Percentiles rank a stretch among this genome's conserved stretches.
Evolutionary conservation across 441 rosid genomes (phyloP).

Genomic region (Dalechampia spathulata): DNA sequence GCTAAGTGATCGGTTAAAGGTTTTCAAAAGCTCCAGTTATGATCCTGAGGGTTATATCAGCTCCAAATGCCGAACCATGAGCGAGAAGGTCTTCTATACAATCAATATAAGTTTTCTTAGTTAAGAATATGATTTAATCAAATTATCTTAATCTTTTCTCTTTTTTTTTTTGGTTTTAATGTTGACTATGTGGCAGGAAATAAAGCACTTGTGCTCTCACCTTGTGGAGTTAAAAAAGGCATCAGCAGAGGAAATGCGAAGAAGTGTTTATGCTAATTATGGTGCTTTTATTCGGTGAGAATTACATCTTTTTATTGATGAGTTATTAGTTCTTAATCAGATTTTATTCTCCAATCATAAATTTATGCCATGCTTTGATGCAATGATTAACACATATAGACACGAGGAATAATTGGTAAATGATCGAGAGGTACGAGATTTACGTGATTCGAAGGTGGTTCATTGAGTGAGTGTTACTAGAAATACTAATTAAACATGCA

Average conservation of each 20-base stretch:
- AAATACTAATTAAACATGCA: background rate
- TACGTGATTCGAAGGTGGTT: too few species aligned
- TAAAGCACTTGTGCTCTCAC: conserved; percentile 54
- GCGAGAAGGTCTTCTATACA: conserved; percentile 55
- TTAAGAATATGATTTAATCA: too few species aligned
- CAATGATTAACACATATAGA: too few species aligned
- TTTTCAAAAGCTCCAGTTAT: conserved; percentile 54
- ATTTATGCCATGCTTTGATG: too few species aligned
- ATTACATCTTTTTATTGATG: too few species aligned
- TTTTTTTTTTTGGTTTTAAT: background rate
- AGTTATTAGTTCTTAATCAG: too few species aligned
- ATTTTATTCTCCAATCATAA: too few species aligned
- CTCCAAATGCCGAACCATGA: conserved; percentile 65
- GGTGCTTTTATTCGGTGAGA: conserved; percentile 75
- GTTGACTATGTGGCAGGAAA: conserved; percentile 43
- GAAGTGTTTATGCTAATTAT: conserved; percentile 87
- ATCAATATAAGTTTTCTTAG: too few species aligned
- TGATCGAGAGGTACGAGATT: too few species aligned
- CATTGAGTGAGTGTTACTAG: too few species aligned
- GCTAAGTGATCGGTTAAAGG: conserved; percentile 60
- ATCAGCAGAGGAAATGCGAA: conserved; percentile 97
- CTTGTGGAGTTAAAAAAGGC: conserved; percentile 80
- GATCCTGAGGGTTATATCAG: conserved; percentile 51
- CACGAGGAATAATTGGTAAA: too few species aligned
- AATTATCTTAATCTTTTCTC: too few species aligned